phyloP scores from a whole-genome alignment of 192 early-diverging fungal genomes.

The Podila minutissima region DNA sequence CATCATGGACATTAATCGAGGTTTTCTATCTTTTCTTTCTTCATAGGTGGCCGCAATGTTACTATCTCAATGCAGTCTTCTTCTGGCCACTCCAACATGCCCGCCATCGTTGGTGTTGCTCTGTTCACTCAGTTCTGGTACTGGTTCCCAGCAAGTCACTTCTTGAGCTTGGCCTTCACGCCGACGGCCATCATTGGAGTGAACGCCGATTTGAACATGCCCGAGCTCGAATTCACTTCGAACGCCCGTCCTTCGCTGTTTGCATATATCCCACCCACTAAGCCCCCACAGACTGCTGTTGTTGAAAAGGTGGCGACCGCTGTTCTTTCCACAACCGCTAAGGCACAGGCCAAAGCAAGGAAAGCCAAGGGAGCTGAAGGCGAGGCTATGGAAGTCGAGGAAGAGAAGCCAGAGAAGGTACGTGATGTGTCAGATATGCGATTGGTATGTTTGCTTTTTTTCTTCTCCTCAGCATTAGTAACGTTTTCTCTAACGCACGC shows the following conservation, averaged over 20 bases:
- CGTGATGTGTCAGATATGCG: slow-evolving; percentile 56
- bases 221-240: slow-evolving; percentile 87
- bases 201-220: slow-evolving; percentile 87
- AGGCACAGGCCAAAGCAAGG: slow-evolving; percentile 86
- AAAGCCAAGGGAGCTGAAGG: slow-evolving; percentile 67
- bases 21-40: not conserved
- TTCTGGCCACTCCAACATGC: slow-evolving; percentile 91
- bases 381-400: slow-evolving; percentile 68
- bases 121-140: slow-evolving; percentile 99
- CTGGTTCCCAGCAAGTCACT: slow-evolving; percentile 99
- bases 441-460: not conserved
- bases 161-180: slow-evolving; percentile 92
- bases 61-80: slow-evolving; percentile 90
- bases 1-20: not conserved
- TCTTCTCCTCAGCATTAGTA: not conserved
- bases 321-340: slow-evolving; percentile 95
- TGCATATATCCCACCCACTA: slow-evolving; percentile 91
- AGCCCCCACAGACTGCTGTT: slow-evolving; percentile 79
- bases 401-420: slow-evolving; percentile 51
- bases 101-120: slow-evolving; percentile 98
- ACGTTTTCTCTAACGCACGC: too few relatives aligned
- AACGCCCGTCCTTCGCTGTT: slow-evolving; percentile 89
- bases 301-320: slow-evolving; percentile 95
- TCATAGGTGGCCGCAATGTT: slow-evolving; percentile 90
- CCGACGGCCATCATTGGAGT: slow-evolving; percentile 97